Conservation (phyloP, 1,284 basidiomycete genomes). For the Fomitopsis betulina region DNA sequence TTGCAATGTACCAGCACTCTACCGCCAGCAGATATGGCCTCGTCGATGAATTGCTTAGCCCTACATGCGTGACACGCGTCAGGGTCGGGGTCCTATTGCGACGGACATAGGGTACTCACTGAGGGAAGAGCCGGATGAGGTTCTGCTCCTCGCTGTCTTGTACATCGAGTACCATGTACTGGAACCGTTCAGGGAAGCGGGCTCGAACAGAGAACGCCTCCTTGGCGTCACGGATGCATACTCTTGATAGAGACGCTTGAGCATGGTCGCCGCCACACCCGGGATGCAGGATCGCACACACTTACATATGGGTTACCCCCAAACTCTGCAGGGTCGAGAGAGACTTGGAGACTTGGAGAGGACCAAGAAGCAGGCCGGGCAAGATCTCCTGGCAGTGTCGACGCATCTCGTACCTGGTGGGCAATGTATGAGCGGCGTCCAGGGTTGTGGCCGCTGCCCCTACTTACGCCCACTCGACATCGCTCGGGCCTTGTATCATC, state of each 20-base stretch:
- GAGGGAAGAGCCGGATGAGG: slow-evolving; percentile 78
- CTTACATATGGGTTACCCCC: slow-evolving; percentile 85
- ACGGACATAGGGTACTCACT: slow-evolving; percentile 37
- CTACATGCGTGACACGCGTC: slow-evolving; percentile 31
- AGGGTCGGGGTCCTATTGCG: neutral
- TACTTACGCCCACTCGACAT: slow-evolving; percentile 72
- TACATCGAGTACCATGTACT: slow-evolving; percentile 81
- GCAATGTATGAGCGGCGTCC: neutral
- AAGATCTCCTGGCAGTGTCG: slow-evolving; percentile 90
- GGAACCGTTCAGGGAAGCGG: slow-evolving; percentile 78
- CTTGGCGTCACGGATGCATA: slow-evolving; percentile 83
- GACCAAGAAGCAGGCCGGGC: slow-evolving; percentile 80
- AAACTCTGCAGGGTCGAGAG: slow-evolving; percentile 60
- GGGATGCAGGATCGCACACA: slow-evolving; percentile 9
- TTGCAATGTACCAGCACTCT: slow-evolving; percentile 90
- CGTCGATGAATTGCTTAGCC: slow-evolving; percentile 77
- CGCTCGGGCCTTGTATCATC: slow-evolving; percentile 69
- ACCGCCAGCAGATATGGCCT: slow-evolving; percentile 63
- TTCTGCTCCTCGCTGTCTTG: slow-evolving; percentile 91
- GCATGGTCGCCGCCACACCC: neutral
- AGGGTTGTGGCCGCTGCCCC: neutral
- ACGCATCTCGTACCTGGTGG: slow-evolving; percentile 88
- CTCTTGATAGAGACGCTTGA: slow-evolving; percentile 29
- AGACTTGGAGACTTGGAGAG: slow-evolving; percentile 84
- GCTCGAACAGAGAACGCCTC: slow-evolving; percentile 87